phyloP scores from a whole-genome alignment of 2,329 filamentous ascomycete species.

The Teratosphaeria zuluensis region DNA sequence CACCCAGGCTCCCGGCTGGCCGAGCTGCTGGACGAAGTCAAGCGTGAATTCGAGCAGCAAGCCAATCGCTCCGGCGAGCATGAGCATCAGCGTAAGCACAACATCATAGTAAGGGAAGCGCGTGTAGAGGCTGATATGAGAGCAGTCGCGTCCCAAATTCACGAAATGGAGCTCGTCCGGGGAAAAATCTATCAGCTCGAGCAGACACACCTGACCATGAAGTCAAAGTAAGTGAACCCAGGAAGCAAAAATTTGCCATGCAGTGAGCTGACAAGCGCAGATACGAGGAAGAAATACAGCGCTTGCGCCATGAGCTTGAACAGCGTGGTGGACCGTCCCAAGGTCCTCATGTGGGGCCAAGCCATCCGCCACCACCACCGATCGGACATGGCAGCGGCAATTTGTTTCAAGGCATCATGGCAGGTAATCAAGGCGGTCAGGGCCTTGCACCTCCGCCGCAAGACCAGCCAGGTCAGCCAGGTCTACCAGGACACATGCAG shows the following conservation, averaged over 20 bases:
- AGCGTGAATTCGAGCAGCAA: constrained; percentile 73
- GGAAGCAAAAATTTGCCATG: not conserved
- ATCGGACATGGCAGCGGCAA: constrained; percentile 83
- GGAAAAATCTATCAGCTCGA: constrained; percentile 92
- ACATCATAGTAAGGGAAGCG: not conserved
- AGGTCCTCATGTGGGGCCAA: constrained; percentile 58
- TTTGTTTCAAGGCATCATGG: constrained; percentile 92
- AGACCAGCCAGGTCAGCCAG: constrained; percentile 48
- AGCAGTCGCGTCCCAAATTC: constrained; percentile 79
- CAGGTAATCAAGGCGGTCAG: constrained; percentile 62
- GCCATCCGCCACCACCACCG: constrained; percentile 73
- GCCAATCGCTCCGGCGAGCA: constrained; percentile 68
- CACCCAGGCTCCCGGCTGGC: constrained; percentile 62
- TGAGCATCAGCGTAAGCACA: constrained; percentile 79
- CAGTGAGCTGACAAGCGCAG: constrained; percentile 36
- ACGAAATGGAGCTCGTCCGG: constrained; percentile 89
- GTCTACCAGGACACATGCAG: constrained; percentile 54
- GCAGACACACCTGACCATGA: constrained; percentile 77
- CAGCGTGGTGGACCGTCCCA: constrained; percentile 53
- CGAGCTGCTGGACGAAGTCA: constrained; percentile 84
- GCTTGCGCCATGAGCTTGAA: constrained; percentile 81
- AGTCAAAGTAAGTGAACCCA: constrained; percentile 66
- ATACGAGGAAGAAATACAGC: constrained; percentile 84
- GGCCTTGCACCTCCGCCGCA: constrained; percentile 61
- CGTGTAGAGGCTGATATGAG: not conserved